A percentile compares a stretch with the other conserved stretches of the same genome.
phyloP scores from a whole-genome alignment of 2,329 filamentous ascomycete genomes.

The Cryphonectria nitschkei region DNA sequence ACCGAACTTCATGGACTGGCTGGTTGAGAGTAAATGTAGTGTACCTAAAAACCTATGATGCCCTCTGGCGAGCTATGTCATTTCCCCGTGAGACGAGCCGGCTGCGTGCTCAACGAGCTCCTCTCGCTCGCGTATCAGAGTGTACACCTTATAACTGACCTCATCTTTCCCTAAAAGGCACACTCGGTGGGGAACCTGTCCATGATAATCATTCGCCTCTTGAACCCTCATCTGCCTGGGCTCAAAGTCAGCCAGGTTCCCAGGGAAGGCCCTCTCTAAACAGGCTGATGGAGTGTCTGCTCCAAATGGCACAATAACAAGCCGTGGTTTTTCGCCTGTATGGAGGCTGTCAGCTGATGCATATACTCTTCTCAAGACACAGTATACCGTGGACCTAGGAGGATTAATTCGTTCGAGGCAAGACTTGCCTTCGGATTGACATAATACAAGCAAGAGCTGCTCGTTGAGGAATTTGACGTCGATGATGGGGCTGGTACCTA shows the following conservation, averaged over 20 bases:
- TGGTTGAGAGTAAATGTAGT: neutral
- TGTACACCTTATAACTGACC: slow-evolving; percentile 52
- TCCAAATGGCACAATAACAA: neutral
- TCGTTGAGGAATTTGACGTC: slow-evolving; percentile 73
- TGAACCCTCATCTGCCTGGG: slow-evolving; percentile 58
- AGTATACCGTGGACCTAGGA: too few species aligned
- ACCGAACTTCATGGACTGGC: neutral
- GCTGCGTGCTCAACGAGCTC: neutral
- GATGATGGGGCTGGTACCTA: slow-evolving; percentile 45
- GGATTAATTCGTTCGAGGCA: neutral
- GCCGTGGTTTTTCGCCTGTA: neutral
- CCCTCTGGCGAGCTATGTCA: neutral
- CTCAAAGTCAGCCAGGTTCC: slow-evolving; percentile 39
- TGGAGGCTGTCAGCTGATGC: neutral
- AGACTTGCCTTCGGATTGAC: slow-evolving; percentile 43
- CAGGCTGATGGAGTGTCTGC: neutral
- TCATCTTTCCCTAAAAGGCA: slow-evolving; percentile 55
- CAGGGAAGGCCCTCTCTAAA: slow-evolving; percentile 22
- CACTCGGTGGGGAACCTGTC: slow-evolving; percentile 53
- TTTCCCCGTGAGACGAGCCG: neutral
- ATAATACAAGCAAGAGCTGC: slow-evolving; percentile 62
- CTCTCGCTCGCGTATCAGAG: slow-evolving; percentile 42
- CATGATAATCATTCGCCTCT: slow-evolving; percentile 47
- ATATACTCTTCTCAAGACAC: neutral
- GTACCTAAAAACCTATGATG: neutral